These are phyloP conservation scores for Lasiosphaeria miniovina DNA, from an alignment of 495 filamentous ascomycete species.

Conservation along the genomic window DNA sequence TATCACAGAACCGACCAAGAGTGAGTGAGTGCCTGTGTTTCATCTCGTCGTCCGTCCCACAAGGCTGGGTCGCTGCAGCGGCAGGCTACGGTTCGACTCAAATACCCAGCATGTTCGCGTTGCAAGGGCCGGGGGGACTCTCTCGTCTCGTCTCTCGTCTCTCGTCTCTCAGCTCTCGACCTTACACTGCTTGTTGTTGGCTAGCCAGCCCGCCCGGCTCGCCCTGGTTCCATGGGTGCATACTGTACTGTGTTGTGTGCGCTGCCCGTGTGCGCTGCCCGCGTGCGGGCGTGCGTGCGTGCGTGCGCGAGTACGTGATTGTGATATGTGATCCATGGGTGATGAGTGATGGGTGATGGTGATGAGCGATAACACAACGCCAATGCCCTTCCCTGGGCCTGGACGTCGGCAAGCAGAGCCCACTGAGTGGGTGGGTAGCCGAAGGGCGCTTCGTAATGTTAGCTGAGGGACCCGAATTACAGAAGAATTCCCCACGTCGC, in stretches of 20 bases:
- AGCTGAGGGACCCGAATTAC: neutral
- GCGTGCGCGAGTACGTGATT: too few relatives aligned
- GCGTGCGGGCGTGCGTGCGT: neutral
- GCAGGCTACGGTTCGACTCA: too few relatives aligned
- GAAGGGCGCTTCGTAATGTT: slow-evolving; percentile 4
- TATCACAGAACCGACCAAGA: neutral
- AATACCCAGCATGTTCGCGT: too few relatives aligned
- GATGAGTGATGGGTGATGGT: neutral
- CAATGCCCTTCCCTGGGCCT: neutral
- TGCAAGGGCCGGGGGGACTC: too few relatives aligned
- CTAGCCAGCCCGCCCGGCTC: too few relatives aligned
- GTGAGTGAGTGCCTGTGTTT: slow-evolving; percentile 5
- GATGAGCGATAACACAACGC: neutral
- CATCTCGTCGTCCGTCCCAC: neutral
- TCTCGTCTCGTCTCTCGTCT: too few relatives aligned
- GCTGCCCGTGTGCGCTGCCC: too few relatives aligned
- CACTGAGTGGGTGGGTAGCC: slow-evolving; percentile 12
- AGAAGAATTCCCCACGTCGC: neutral
- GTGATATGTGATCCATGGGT: neutral
- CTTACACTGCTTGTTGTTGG: too few relatives aligned
- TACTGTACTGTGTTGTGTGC: too few relatives aligned
- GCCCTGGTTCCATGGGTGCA: too few relatives aligned
- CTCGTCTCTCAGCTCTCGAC: too few relatives aligned
- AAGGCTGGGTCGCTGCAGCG: too few relatives aligned
- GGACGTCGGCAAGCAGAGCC: slow-evolving; percentile 18